A percentile compares a stretch with the other conserved stretches of the same genome.
These are phyloP conservation scores for Colletotrichum spinosum DNA, from an alignment of 2,329 filamentous ascomycete genomes.

Conservation along the genomic window DNA sequence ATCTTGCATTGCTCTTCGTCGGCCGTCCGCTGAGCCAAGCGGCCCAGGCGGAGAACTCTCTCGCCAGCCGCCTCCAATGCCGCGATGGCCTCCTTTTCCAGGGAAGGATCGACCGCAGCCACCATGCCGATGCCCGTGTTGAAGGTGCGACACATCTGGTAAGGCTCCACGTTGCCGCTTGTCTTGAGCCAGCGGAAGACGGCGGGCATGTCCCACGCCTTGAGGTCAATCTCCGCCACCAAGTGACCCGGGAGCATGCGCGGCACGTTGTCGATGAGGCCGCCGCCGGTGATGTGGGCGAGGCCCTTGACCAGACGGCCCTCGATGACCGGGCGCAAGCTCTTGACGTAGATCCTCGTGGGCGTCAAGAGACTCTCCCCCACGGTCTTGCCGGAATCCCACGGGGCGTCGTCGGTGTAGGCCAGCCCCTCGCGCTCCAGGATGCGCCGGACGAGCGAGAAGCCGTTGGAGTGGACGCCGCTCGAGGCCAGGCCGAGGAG, in stretches of 20 bases:
- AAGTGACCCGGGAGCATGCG: conserved; percentile 87
- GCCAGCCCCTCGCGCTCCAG: conserved; percentile 77
- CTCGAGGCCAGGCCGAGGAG: conserved; percentile 87
- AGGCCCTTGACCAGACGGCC: conserved; percentile 85
- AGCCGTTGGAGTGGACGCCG: conserved; percentile 96
- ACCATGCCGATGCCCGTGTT: conserved; percentile 98
- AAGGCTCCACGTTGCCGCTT: conserved; percentile 74
- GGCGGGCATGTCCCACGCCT: conserved; percentile 78
- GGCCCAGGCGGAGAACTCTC: conserved; percentile 81
- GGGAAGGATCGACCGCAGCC: conserved; percentile 76
- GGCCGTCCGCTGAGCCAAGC: conserved; percentile 69
- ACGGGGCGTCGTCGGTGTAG: conserved; percentile 82
- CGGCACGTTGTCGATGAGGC: conserved; percentile 92
- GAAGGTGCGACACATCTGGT: conserved; percentile 92
- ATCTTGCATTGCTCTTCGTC: conserved; percentile 64
- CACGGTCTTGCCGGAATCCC: conserved; percentile 72
- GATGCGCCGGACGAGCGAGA: conserved; percentile 94
- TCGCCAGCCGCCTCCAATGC: conserved; percentile 77
- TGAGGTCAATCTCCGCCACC: conserved; percentile 83
- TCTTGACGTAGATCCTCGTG: conserved; percentile 92
- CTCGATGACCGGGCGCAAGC: conserved; percentile 75
- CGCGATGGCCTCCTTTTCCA: conserved; percentile 70
- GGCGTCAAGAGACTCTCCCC: conserved; percentile 87
- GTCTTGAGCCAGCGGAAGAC: conserved; percentile 91
- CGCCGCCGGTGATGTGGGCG: conserved; percentile 96